Base-by-base conservation (phyloP, 441 rosid species). In the Isatis lusitanica region DNA sequence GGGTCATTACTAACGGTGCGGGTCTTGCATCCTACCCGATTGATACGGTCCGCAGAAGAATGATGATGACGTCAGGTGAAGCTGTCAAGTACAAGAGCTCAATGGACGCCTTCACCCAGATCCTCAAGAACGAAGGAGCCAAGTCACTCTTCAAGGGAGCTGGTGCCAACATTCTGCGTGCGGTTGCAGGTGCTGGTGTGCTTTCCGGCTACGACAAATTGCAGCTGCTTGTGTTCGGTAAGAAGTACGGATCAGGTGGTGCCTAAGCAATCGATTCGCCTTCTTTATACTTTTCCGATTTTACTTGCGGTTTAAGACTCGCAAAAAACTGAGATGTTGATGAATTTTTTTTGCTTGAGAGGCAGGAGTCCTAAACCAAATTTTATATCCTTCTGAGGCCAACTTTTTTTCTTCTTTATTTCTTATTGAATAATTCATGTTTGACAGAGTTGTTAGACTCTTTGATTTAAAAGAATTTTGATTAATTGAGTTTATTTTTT, bases 11-110 rank as follows among this genome's bases (percentile, higher is more conserved):
- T 12, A 86, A 84, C 0, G 90, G 88, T 72, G 90, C 90, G 9
- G 87, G 90, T 42, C 88, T 86, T 81, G 88, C 88, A 17, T 84
- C 90, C 16, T 86, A 84, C 80, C 90, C 90, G 0, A 80, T 84
- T 43, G 90, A 86, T 59, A 86, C 88, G 1, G 90, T 86, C 46
- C 90, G 88, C 2, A 86, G 90, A 83, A 84, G 90, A 80, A 86
- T 86, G 88, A 86, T 84, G 88, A 84, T 84, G 90, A 86, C 86
- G 18, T 84, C 88, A 1, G 90, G 88, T 6, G 88, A 86, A 62
- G 88, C 88, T n/a, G 86, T 83, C 71, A 86, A 86, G 61, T 86
- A 86, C 84, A 86, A 81, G 81, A 84, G 88, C 73, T 86, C 90
- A 0, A 38, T 84, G 30, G 84, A 86, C 30, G 90, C 88, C 5